Percentiles rank a stretch among this genome's conserved stretches.
phyloP scores from a whole-genome alignment of 768 basidiomycete genomes.

The Psilocybe subaeruginosa region DNA sequence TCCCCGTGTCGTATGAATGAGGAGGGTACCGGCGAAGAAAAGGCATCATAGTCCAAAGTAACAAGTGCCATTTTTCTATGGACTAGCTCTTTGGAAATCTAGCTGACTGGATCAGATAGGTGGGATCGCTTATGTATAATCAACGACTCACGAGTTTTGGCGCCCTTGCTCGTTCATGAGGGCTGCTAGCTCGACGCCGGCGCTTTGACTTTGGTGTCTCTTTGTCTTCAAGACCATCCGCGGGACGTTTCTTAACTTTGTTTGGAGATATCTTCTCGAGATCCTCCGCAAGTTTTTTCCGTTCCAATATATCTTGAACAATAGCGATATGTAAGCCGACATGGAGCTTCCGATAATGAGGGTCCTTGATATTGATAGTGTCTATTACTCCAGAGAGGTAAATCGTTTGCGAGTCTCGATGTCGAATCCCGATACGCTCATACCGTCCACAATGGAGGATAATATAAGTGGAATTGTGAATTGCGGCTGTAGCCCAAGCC shows the following conservation, averaged over 20 bases:
- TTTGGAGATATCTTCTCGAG: not conserved
- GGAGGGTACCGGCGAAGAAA: slow-evolving; percentile 4
- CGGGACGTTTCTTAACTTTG: not conserved
- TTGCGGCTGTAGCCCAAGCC: slow-evolving; percentile 3
- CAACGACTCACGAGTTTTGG: no score
- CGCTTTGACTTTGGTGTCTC: no score
- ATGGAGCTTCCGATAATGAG: slow-evolving; percentile 15
- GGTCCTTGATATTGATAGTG: slow-evolving; percentile 5
- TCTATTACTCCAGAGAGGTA: slow-evolving; percentile 13
- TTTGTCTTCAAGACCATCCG: not conserved
- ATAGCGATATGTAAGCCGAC: slow-evolving; percentile 13
- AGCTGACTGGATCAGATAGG: not conserved
- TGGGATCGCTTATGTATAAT: no score
- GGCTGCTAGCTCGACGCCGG: not conserved
- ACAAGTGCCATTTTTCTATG: not conserved
- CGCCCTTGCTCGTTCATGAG: not conserved
- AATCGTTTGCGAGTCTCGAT: slow-evolving; percentile 7
- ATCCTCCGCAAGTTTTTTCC: not conserved
- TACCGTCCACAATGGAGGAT: slow-evolving; percentile 10
- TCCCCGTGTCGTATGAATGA: slow-evolving; percentile 10
- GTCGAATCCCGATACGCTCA: slow-evolving; percentile 14
- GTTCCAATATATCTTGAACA: slow-evolving; percentile 5
- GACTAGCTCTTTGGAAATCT: not conserved
- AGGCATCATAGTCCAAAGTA: slow-evolving; percentile 4
- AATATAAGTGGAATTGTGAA: slow-evolving; percentile 6